Conservation (phyloP, 331 rosid species). For the Dryas integrifolia region DNA sequence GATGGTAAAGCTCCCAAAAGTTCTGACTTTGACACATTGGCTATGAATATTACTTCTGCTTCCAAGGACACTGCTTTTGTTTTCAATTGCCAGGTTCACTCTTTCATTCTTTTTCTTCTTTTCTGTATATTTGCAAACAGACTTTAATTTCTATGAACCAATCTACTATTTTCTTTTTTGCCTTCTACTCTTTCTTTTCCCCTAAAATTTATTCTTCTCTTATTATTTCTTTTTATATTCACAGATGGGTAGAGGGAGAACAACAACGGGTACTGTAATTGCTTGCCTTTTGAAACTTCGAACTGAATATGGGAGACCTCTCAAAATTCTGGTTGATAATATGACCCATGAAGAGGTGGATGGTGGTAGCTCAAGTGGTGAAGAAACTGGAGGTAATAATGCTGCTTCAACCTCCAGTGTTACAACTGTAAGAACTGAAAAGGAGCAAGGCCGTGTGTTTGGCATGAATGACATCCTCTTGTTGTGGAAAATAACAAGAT, state of each 20-base stretch:
- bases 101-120: conserved; percentile 29
- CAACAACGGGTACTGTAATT: conserved; percentile 83
- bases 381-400: conserved; percentile 46
- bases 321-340: conserved; percentile 53
- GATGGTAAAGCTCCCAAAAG: conserved; percentile 95
- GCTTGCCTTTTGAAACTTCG: conserved; percentile 86
- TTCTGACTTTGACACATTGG: conserved; percentile 77
- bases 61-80: conserved; percentile 75
- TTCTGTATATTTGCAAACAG: conserved; percentile 21
- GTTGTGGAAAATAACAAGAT: conserved; percentile 78
- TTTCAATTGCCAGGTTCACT: conserved; percentile 86
- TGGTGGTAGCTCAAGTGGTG: conserved; percentile 69
- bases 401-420: conserved; percentile 31
- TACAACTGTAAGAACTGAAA: conserved; percentile 35
- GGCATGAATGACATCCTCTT: conserved; percentile 80
- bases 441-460: conserved; percentile 50
- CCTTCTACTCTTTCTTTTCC: conserved; percentile 1
- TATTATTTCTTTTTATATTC: conserved; percentile 4
- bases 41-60: conserved; percentile 76
- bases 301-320: conserved; percentile 71
- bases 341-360: conserved; percentile 47
- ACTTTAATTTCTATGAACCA: conserved; percentile 3
- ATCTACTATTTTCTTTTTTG: neutral
- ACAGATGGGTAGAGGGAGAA: conserved; percentile 91
- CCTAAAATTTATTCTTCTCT: neutral